These are phyloP conservation scores for Calonectria fujianensis DNA, from an alignment of 2,329 filamentous ascomycete genomes.

Conservation along the genomic window DNA sequence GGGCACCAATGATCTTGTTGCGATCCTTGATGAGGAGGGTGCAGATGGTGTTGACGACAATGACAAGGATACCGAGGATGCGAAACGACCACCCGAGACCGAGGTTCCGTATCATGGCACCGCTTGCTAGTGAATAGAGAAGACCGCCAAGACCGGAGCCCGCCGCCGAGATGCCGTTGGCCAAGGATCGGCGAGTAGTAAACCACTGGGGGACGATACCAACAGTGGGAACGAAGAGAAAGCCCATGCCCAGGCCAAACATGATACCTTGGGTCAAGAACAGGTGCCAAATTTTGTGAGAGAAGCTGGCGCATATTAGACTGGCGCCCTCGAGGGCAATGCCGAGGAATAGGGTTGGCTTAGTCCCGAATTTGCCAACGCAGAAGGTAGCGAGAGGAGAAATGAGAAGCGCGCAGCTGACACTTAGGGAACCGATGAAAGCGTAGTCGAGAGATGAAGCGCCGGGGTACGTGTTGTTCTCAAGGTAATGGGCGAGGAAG, in stretches of 20 bases:
- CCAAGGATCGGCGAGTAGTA: constrained; percentile 78
- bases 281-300: constrained; percentile 82
- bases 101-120: constrained; percentile 80
- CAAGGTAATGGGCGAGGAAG: constrained; percentile 75
- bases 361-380: constrained; percentile 78
- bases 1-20: constrained; percentile 81
- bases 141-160: constrained; percentile 86
- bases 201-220: constrained; percentile 86
- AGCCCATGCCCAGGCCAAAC: constrained; percentile 87
- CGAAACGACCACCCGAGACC: constrained; percentile 81
- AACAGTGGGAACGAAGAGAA: constrained; percentile 82
- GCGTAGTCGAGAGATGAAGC: constrained; percentile 81
- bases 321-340: constrained; percentile 77
- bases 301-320: constrained; percentile 83
- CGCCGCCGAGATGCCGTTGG: constrained; percentile 80
- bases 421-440: constrained; percentile 77
- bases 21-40: constrained; percentile 80
- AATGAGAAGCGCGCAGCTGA: constrained; percentile 74
- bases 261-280: constrained; percentile 84
- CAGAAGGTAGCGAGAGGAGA: constrained; percentile 80
- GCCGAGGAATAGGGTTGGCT: constrained; percentile 78
- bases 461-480: constrained; percentile 76
- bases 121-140: constrained; percentile 79
- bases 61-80: constrained; percentile 78
- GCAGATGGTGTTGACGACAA: constrained; percentile 78